These are phyloP conservation scores for Verticillium longisporum DNA, from an alignment of 2,329 filamentous ascomycete genomes.

Conservation along the genomic window DNA sequence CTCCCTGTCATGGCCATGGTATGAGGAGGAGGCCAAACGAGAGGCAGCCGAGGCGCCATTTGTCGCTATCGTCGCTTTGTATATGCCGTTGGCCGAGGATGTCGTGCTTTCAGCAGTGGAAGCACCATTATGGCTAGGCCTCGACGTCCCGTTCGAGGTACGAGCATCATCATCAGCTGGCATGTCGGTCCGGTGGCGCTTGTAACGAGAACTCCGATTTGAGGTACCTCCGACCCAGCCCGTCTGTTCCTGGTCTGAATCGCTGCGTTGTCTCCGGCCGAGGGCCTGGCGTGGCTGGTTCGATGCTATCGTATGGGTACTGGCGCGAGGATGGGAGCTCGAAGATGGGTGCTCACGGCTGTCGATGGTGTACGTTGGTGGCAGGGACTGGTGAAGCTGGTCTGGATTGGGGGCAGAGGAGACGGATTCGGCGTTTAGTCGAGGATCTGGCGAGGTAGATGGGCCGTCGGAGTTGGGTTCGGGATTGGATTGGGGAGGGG, in stretches of 20 bases:
- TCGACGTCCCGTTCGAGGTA: slow-evolving; percentile 39
- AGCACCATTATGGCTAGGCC: slow-evolving; percentile 35
- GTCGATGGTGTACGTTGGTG: not conserved
- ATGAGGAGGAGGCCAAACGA: slow-evolving; percentile 29
- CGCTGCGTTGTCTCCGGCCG: slow-evolving; percentile 48
- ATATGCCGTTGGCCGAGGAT: slow-evolving; percentile 37
- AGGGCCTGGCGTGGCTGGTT: slow-evolving; percentile 32
- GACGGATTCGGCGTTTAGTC: slow-evolving; percentile 43
- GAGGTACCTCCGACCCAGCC: slow-evolving; percentile 12
- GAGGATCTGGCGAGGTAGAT: slow-evolving; percentile 20
- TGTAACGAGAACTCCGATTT: slow-evolving; percentile 19
- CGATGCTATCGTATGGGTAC: slow-evolving; percentile 29
- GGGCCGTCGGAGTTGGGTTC: slow-evolving; percentile 54
- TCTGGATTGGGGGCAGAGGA: slow-evolving; percentile 30
- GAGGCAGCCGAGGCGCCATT: slow-evolving; percentile 45
- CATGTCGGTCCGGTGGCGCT: slow-evolving; percentile 58
- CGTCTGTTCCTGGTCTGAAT: slow-evolving; percentile 28
- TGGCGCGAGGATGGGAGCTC: slow-evolving; percentile 5
- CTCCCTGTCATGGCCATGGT: slow-evolving; percentile 83
- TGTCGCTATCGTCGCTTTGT: slow-evolving; percentile 35
- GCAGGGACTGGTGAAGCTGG: slow-evolving; percentile 12
- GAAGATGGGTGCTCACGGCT: not conserved
- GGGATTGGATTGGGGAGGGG: slow-evolving; percentile 22
- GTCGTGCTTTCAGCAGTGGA: slow-evolving; percentile 14
- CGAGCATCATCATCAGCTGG: slow-evolving; percentile 48